Percentiles rank a stretch among this genome's conserved stretches.
Conservation (phyloP, 2,329 filamentous ascomycete genomes). For the Orbilia ellipsospora region DNA sequence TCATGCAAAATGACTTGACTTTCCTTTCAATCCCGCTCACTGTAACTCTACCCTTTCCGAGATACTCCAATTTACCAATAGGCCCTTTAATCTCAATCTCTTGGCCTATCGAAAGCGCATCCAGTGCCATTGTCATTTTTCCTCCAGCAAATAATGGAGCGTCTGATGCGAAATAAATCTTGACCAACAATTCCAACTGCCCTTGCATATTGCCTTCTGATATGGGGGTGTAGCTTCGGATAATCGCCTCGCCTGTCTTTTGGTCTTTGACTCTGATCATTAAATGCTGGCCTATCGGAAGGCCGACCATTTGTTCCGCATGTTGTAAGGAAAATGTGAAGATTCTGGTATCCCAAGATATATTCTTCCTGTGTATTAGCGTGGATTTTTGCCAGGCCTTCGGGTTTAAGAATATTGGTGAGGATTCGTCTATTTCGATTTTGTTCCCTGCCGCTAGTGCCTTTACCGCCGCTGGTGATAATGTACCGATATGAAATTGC, state of each 20-base stretch:
- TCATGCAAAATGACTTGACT: constrained; percentile 81
- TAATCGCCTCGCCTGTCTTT: constrained; percentile 75
- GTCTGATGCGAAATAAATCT: constrained; percentile 76
- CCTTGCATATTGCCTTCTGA: constrained; percentile 73
- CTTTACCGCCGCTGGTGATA: constrained; percentile 71
- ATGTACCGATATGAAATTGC: constrained; percentile 82
- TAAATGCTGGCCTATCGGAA: constrained; percentile 86
- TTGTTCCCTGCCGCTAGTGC: constrained; percentile 66
- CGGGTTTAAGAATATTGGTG: constrained; percentile 75
- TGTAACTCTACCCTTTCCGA: constrained; percentile 72
- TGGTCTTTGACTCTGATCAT: constrained; percentile 84
- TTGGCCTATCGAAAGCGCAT: constrained; percentile 75
- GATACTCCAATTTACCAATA: constrained; percentile 84
- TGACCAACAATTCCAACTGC: constrained; percentile 79
- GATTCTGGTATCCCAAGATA: constrained; percentile 82
- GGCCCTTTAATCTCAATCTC: constrained; percentile 87
- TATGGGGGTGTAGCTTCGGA: constrained; percentile 87
- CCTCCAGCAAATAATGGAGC: constrained; percentile 67
- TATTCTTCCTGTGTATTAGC: constrained; percentile 73
- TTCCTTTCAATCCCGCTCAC: constrained; percentile 70
- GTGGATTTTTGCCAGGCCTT: constrained; percentile 78
- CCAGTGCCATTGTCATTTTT: constrained; percentile 83
- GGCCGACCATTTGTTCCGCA: constrained; percentile 74
- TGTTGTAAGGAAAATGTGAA: constrained; percentile 85
- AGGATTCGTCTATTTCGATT: constrained; percentile 62